phyloP scores from a whole-genome alignment of 257 asterid genomes.

The Jaltomata sinuosa region DNA sequence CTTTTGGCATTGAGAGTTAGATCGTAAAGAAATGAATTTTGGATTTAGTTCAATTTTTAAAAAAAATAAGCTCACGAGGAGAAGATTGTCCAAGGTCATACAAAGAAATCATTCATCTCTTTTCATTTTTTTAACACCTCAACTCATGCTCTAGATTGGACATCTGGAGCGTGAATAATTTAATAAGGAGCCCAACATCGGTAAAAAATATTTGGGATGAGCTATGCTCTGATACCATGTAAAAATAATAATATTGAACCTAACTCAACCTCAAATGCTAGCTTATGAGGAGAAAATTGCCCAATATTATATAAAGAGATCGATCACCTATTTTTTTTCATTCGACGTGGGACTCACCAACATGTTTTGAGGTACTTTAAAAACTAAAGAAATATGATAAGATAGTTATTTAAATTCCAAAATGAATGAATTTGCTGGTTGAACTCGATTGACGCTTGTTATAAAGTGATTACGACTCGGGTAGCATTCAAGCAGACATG shows the following conservation, averaged over 20 bases:
- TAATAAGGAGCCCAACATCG: neutral
- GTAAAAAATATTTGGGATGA: too few relatives aligned
- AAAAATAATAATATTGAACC: neutral
- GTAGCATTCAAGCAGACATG: neutral
- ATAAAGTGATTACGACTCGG: neutral
- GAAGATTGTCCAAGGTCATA: neutral
- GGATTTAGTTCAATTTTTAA: too few relatives aligned
- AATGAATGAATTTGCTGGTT: neutral
- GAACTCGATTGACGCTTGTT: neutral
- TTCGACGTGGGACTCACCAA: neutral
- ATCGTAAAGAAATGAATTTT: too few relatives aligned
- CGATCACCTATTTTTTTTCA: neutral
- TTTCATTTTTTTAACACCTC: too few relatives aligned
- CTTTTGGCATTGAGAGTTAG: too few relatives aligned
- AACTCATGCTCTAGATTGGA: too few relatives aligned
- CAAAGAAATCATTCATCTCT: neutral
- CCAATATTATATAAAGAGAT: neutral
- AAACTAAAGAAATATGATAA: neutral
- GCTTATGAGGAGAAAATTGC: fast-evolving
- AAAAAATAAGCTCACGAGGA: too few relatives aligned
- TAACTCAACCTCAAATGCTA: neutral
- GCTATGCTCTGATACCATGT: too few relatives aligned
- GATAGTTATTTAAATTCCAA: neutral
- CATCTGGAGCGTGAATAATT: neutral
- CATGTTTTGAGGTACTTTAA: neutral